Conservation (phyloP, 768 basidiomycete genomes). For the Leccinum arenicola region DNA sequence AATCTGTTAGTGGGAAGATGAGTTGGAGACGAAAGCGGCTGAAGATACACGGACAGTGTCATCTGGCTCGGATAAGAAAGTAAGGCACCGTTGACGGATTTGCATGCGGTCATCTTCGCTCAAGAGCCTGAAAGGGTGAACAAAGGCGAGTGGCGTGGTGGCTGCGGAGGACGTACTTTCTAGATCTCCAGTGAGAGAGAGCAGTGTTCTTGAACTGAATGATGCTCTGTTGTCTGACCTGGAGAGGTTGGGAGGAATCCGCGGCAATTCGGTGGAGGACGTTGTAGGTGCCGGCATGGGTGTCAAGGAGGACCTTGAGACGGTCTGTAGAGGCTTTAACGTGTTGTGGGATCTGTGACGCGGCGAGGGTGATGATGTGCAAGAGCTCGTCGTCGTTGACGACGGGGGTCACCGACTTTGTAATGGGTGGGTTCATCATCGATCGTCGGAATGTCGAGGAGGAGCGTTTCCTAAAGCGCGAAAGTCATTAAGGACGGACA, state of each 20-base stretch:
- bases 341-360: slow-evolving; percentile 63
- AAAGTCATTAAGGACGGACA: slow-evolving; percentile 26
- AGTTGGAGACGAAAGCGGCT: background rate
- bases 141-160: slow-evolving; percentile 6
- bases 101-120: slow-evolving; percentile 61
- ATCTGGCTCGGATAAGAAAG: slow-evolving; percentile 74
- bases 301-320: slow-evolving; percentile 63
- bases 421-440: slow-evolving; percentile 21
- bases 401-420: slow-evolving; percentile 25
- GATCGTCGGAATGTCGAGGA: slow-evolving; percentile 6
- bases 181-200: slow-evolving; percentile 70
- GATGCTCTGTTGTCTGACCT: slow-evolving; percentile 75
- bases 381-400: slow-evolving; percentile 65
- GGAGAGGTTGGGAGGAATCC: slow-evolving; percentile 54
- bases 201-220: slow-evolving; percentile 88
- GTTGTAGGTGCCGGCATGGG: slow-evolving; percentile 66
- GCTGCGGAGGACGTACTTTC: slow-evolving; percentile 50
- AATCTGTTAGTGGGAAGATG: slow-evolving; percentile 41
- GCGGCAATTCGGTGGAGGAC: slow-evolving; percentile 72
- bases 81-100: slow-evolving; percentile 64
- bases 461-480: background rate
- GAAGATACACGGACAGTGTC: slow-evolving; percentile 55
- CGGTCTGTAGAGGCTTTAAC: slow-evolving; percentile 51
- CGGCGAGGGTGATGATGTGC: slow-evolving; percentile 62
- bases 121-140: slow-evolving; percentile 48